Percentiles rank a stretch among this genome's conserved stretches.
Conservation (phyloP, 2,329 filamentous ascomycete genomes). For the Penicillium freii region DNA sequence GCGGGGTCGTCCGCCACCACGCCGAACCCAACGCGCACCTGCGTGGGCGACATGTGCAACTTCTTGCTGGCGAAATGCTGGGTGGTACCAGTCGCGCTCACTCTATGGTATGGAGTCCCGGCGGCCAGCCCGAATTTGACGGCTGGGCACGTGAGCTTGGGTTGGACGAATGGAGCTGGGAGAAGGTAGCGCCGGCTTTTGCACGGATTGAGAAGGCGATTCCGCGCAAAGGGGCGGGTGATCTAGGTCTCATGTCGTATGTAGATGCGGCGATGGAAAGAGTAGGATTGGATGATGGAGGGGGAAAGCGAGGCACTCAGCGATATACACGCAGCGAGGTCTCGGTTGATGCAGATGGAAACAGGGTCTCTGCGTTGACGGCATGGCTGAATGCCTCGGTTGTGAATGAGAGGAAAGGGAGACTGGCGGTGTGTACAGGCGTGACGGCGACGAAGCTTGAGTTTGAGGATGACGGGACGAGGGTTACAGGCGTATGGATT, state of each 20-base stretch:
- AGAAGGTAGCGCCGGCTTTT: slow-evolving; percentile 1
- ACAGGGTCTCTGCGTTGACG: background rate
- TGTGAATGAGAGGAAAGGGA: background rate
- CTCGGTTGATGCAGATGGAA: background rate
- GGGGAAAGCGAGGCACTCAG: background rate
- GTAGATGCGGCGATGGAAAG: background rate
- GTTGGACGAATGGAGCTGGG: slow-evolving; percentile 1
- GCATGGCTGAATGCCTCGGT: background rate
- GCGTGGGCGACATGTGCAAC: slow-evolving; percentile 2
- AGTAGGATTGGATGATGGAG: background rate
- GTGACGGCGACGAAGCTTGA: background rate
- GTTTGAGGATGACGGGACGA: background rate
- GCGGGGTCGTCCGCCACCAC: background rate
- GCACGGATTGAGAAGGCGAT: background rate
- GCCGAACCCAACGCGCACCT: background rate
- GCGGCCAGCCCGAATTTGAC: background rate
- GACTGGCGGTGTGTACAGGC: slow-evolving; percentile 1
- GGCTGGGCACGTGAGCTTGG: slow-evolving; percentile 3
- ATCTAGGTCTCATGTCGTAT: background rate
- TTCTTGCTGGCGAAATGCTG: background rate
- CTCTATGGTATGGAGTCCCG: slow-evolving; percentile 3
- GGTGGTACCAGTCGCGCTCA: background rate
- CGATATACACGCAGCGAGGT: slow-evolving; percentile 2
- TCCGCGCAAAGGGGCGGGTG: background rate
- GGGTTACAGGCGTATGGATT: slow-evolving; percentile 1